These are phyloP conservation scores for Aspergillus pseudoviridinutans DNA, from an alignment of 2,329 filamentous ascomycete genomes.

Conservation along the genomic window DNA sequence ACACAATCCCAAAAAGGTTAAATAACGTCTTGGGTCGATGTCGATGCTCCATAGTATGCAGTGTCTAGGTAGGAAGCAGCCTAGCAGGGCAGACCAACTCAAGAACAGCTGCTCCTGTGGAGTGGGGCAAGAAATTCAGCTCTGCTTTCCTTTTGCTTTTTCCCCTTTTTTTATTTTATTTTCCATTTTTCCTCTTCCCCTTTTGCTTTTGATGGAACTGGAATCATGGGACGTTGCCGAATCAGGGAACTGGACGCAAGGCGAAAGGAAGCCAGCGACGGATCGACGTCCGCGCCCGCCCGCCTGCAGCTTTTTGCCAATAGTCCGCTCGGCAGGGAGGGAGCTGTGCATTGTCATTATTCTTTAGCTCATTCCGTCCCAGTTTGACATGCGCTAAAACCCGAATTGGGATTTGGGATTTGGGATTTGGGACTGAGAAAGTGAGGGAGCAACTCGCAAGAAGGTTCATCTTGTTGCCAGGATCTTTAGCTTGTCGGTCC, in stretches of 20 bases:
- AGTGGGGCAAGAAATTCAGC: constrained; percentile 1
- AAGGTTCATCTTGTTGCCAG: constrained; percentile 7
- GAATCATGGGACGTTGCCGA: constrained; percentile 14
- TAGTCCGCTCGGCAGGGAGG: constrained; percentile 32
- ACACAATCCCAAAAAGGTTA: constrained; percentile 19
- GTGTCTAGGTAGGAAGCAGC: not conserved
- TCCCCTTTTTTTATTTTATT: not conserved
- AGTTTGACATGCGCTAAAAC: constrained; percentile 22
- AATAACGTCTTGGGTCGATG: constrained; percentile 6
- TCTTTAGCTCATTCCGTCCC: constrained; percentile 20
- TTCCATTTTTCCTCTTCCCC: not conserved
- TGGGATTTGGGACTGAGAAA: not conserved
- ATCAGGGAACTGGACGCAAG: constrained; percentile 30
- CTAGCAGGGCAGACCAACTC: not conserved
- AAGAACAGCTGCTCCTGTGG: not conserved
- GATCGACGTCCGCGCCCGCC: constrained; percentile 35
- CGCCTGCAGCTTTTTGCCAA: constrained; percentile 32
- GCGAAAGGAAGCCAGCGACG: constrained; percentile 25
- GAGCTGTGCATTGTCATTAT: constrained; percentile 1
- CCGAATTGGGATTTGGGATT: constrained; percentile 6
- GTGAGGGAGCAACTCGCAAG: not conserved
- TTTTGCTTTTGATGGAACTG: not conserved
- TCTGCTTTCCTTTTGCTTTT: not conserved
- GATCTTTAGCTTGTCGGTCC: constrained; percentile 14
- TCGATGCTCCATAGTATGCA: not conserved